Base-by-base conservation (phyloP, 345 rosid genomes). In the Pugionium dolabratum region DNA sequence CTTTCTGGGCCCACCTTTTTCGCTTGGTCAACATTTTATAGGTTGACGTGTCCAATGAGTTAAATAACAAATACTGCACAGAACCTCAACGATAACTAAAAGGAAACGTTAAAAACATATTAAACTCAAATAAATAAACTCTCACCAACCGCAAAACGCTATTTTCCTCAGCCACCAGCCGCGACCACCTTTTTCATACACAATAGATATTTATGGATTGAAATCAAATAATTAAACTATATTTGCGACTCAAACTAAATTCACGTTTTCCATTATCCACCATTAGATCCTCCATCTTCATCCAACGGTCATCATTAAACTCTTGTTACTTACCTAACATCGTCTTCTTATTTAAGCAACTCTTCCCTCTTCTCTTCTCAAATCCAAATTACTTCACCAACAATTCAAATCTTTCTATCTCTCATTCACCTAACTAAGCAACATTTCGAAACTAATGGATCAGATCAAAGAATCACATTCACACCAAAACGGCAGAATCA, bases 281-380 rank as follows among this genome's bases (percentile, higher is more conserved):
- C 72, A 39, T 66, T 66, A 27, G 72, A 66, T 64, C 34, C 8
- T 29, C 6, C 6, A 2, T 2, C 8, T 0, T 59, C 72, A 73
- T 73, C 72, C 34, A 73, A 73, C 72, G 76, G 66, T 52, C 62
- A 52, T 66, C 32, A 4, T 59, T 18, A 26, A 66, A 32, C 70
- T 64, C 59, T 34, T 65, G 7, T 58, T 58, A 49, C 76, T 65
- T 44, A 65, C 76, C 73, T 74, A 73, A 66, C 41, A 37, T 37
- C 41, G 41, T 37, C 41, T 37, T 37, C 41, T 37, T 37, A 75
- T 75, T 48, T 75, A 75, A 75, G 56, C 74, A n/a, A 34, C 53
- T 48, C 54, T 56, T 8, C 65, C 18, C 18, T 18, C 18, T 18
- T 68, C 78, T 57, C 59, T 61, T 68, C 70, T 33, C 66, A 65